Evolutionary conservation across 495 filamentous ascomycete genomes (phyloP).

Genomic region (Podospora pseudocomata): DNA sequence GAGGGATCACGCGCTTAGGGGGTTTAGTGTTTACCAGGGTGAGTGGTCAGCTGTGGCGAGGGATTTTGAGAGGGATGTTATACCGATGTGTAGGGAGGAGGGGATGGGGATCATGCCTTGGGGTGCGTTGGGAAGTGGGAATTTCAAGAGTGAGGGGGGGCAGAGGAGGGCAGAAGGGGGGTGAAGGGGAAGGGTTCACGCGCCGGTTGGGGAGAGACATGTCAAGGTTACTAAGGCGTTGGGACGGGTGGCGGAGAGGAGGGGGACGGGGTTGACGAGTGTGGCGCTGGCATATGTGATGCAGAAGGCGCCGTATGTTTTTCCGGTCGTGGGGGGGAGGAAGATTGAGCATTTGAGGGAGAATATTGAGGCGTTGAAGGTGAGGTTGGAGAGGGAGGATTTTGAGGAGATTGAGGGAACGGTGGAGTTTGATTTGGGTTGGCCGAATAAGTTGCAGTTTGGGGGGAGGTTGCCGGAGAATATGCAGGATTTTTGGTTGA

Average conservation of each 20-base stretch:
- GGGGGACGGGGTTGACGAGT: constrained; percentile 36
- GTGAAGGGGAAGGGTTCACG: constrained; percentile 32
- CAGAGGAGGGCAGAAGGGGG: constrained; percentile 29
- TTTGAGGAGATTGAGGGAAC: no score
- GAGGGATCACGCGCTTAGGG: constrained; percentile 55
- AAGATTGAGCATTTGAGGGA: no score
- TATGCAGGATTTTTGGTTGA: constrained; percentile 30
- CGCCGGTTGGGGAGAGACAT: constrained; percentile 30
- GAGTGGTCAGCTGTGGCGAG: constrained; percentile 53
- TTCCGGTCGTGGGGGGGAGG: no score
- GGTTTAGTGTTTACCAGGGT: constrained; percentile 64
- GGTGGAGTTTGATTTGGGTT: no score
- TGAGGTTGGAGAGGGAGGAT: no score
- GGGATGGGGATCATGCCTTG: constrained; percentile 60
- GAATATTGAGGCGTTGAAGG: no score
- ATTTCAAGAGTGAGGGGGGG: constrained; percentile 47
- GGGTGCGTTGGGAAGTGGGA: constrained; percentile 52
- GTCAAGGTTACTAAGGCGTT: constrained; percentile 41
- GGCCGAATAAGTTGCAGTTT: no score
- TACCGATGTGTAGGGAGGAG: constrained; percentile 52
- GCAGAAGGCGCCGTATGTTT: background rate
- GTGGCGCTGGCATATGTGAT: constrained; percentile 53
- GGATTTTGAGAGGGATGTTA: constrained; percentile 56
- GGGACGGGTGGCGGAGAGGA: constrained; percentile 49
- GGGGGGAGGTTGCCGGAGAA: constrained; percentile 37